Conservation (phyloP, 331 rosid genomes). For the Telfairia occidentalis region DNA sequence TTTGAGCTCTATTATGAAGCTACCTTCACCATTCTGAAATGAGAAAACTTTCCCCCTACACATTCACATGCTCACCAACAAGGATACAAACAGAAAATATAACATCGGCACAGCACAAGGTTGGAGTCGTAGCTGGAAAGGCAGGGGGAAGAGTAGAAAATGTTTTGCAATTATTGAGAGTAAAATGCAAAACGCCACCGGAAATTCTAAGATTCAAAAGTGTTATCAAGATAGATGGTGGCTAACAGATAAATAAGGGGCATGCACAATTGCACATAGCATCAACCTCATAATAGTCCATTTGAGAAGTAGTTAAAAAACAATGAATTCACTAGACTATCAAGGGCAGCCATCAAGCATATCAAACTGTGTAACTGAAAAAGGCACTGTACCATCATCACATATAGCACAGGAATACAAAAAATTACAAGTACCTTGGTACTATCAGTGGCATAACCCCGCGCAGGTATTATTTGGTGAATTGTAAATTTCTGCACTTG, state of each 20-base stretch:
- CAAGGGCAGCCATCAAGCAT: neutral
- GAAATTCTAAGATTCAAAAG: neutral
- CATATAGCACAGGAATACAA: neutral
- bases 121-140: neutral
- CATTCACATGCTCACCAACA: neutral
- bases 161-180: neutral
- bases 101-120: neutral
- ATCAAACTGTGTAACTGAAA: neutral
- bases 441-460: conserved; percentile 59
- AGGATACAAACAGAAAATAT: neutral
- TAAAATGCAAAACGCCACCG: neutral
- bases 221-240: neutral
- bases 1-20: neutral
- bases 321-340: neutral
- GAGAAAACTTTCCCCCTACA: neutral
- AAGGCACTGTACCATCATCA: neutral
- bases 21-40: neutral
- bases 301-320: neutral
- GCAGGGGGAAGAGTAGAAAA: neutral
- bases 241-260: neutral
- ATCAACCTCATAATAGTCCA: neutral
- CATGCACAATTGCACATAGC: neutral
- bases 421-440: conserved; percentile 51
- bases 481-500: conserved; percentile 67
- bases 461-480: conserved; percentile 66